Percentiles rank a stretch among this genome's conserved stretches.
Conservation (phyloP, 352 stramenopile genomes). For the Phytopythium mirpurense region DNA sequence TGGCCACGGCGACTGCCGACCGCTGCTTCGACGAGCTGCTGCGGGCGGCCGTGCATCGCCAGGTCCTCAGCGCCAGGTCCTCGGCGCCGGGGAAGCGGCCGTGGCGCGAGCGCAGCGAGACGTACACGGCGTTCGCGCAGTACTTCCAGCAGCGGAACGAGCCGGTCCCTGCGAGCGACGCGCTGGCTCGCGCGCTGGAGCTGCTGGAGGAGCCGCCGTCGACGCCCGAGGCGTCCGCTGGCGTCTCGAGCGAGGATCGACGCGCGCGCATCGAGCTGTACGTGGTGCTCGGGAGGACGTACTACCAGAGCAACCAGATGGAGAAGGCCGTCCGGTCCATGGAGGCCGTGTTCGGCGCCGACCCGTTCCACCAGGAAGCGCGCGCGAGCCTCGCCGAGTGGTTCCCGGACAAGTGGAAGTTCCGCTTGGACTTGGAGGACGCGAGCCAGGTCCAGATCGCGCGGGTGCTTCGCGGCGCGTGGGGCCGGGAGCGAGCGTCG, state of each 20-base stretch:
- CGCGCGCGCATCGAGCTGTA: conserved; percentile 35
- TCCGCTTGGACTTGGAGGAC: conserved; percentile 58
- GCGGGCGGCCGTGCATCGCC: conserved; percentile 9
- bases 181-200: conserved; percentile 43
- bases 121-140: conserved; percentile 41
- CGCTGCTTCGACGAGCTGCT: conserved; percentile 49
- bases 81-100: conserved; percentile 23
- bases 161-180: conserved; percentile 44
- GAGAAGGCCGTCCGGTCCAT: conserved; percentile 66
- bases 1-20: conserved; percentile 25
- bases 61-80: conserved; percentile 6
- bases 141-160: conserved; percentile 41
- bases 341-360: conserved; percentile 57
- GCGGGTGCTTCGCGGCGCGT: conserved; percentile 52
- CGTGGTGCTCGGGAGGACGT: conserved; percentile 48
- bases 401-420: conserved; percentile 76
- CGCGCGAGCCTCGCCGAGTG: conserved; percentile 43
- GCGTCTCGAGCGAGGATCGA: neutral
- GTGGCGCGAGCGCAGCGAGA: conserved; percentile 34
- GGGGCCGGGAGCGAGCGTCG: conserved; percentile 28
- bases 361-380: conserved; percentile 48
- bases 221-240: neutral
- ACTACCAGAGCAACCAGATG: conserved; percentile 78
- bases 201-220: conserved; percentile 23
- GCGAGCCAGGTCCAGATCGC: conserved; percentile 65